Evolutionary conservation across 441 rosid species (phyloP), one percentile per base, ranked within the genome.

Genomic region (Breynia disticha): DNA sequence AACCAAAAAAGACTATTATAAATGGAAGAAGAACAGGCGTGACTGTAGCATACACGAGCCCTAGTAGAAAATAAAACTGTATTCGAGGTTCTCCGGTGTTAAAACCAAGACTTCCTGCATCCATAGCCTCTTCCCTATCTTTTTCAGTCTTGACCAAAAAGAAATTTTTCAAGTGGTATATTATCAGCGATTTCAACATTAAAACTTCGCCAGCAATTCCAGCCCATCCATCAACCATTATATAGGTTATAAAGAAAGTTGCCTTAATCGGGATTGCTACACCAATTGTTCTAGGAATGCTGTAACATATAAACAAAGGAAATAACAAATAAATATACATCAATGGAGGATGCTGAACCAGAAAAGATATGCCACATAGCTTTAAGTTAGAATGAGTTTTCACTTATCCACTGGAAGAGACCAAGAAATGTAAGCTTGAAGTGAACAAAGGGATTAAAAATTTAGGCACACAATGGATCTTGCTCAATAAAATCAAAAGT

Each of bases 21-120:
- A 83, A 93, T 19, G 99, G 99, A 61, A 94, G 94, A 64, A 94
- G 77, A 58, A 64, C 19, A 19, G 99, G 97, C 8, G 97, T 87
- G 59, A 89, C 86, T 5, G 95, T 54, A 18, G 96, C 84, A 58
- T 94, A 89, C 8, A 94, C 94, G 45, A 94, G 94, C 46, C 99
- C 97, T 5, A 94, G 78, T 50, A 94, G 81, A 65, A 94, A 94
- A 64, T 94, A 89, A 49, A 89, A 72, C 50, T 89, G 99, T 63
- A 89, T 89, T 15, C 63, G 96, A 61, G 99, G 99, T 72, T 93
- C 97, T 50, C 97, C 90, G 0, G 76, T 76, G 42, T 51, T 9
- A 9, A 51, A 51, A 14, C 55, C 55, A 11, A 51, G 55, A 12
- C 37, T 51, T 32, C 55, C 55, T 5, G 35, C 41, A 12, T 51